phyloP scores from a whole-genome alignment of 768 basidiomycete species.

The Leccinum fibrillosum region DNA sequence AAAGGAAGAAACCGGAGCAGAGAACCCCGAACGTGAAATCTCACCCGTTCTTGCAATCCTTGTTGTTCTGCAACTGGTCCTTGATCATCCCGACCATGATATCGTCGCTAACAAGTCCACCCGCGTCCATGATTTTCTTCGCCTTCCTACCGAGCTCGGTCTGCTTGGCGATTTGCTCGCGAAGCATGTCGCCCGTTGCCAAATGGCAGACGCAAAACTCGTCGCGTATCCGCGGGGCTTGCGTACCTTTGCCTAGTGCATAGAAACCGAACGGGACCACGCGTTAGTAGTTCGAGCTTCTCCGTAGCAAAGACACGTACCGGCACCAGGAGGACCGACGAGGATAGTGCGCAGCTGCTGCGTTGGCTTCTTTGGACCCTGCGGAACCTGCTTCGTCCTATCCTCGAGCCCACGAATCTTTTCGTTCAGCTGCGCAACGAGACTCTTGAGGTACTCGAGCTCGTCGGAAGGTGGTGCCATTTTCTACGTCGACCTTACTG shows the following conservation, averaged over 20 bases:
- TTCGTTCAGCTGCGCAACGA: conserved; percentile 85
- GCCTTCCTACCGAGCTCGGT: conserved; percentile 87
- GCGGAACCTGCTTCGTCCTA: conserved; percentile 49
- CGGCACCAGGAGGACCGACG: conserved; percentile 95
- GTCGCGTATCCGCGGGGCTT: conserved; percentile 89
- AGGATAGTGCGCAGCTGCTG: conserved; percentile 88
- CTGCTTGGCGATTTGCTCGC: conserved; percentile 86
- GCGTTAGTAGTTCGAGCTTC: not conserved
- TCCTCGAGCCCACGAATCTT: conserved; percentile 83
- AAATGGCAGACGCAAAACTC: conserved; percentile 97
- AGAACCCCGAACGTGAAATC: conserved; percentile 25
- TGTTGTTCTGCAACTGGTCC: conserved; percentile 91
- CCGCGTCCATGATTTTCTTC: conserved; percentile 97
- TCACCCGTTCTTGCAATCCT: conserved; percentile 92
- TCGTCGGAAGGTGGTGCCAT: conserved; percentile 69
- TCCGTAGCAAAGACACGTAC: conserved; percentile 42
- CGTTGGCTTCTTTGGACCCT: conserved; percentile 55
- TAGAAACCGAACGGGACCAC: not conserved
- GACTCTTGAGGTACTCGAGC: conserved; percentile 91
- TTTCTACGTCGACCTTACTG: conserved; percentile 6
- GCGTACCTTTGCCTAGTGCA: conserved; percentile 89
- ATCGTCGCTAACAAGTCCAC: conserved; percentile 93
- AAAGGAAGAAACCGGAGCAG: not conserved
- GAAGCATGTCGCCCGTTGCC: conserved; percentile 98
- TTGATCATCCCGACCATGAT: conserved; percentile 98